Evolutionary conservation across 208 protist species (phyloP).

Genomic region (Crithidia thermophila): DNA sequence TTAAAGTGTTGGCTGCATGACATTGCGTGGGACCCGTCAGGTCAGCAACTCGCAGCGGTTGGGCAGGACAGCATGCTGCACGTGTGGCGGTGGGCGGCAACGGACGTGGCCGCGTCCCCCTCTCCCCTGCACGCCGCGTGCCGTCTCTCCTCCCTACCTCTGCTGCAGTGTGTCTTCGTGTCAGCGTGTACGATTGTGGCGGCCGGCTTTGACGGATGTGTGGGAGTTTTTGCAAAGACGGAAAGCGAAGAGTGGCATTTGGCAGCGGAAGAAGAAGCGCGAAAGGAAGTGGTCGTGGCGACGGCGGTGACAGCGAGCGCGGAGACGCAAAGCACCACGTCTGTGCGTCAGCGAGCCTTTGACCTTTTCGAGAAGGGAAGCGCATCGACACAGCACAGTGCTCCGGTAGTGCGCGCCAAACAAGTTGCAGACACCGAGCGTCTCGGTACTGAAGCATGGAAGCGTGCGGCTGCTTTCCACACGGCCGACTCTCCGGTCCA

Average conservation of each 20-base stretch:
- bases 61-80: conserved; percentile 29
- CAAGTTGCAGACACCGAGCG: no score
- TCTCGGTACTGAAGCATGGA: no score
- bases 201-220: conserved; percentile 19
- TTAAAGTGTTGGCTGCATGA: conserved; percentile 20
- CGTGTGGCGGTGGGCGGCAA: conserved; percentile 6
- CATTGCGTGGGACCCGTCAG: conserved; percentile 18
- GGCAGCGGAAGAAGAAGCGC: not conserved
- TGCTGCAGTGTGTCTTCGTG: conserved; percentile 18
- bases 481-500: no score
- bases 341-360: not conserved
- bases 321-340: not conserved
- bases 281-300: not conserved
- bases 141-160: conserved; percentile 19
- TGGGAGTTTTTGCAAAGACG: conserved; percentile 15
- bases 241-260: not conserved
- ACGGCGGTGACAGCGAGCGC: no score
- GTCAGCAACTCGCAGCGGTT: conserved; percentile 20
- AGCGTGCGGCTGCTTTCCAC: no score
- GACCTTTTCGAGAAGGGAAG: conserved; percentile 8
- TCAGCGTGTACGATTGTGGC: conserved; percentile 11
- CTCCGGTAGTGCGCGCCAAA: no score
- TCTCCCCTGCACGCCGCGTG: not conserved
- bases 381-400: not conserved
- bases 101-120: not conserved